These are phyloP conservation scores for Allodekkera sacchari DNA, from an alignment of 805 yeast genomes.

Conservation along the genomic window DNA sequence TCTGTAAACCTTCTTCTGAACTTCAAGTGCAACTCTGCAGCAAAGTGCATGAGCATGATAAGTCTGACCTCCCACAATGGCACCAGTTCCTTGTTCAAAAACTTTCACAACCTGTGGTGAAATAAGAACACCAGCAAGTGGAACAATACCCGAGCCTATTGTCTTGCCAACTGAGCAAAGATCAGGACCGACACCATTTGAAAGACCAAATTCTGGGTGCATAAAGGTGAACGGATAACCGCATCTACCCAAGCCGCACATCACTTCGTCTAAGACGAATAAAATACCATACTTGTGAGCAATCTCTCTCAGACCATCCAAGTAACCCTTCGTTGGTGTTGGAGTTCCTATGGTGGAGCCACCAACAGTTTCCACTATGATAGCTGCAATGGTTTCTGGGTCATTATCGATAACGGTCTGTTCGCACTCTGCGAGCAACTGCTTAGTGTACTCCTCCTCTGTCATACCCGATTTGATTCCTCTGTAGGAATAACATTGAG, in stretches of 20 bases:
- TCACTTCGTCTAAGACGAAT: slow-evolving; percentile 45
- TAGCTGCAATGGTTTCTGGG: slow-evolving; percentile 35
- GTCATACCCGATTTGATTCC: slow-evolving; percentile 22
- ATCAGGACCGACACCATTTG: slow-evolving; percentile 35
- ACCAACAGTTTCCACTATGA: slow-evolving; percentile 37
- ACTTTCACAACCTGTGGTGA: slow-evolving; percentile 31
- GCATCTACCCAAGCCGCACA: slow-evolving; percentile 50
- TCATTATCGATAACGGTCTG: slow-evolving; percentile 31
- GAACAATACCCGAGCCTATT: slow-evolving; percentile 41
- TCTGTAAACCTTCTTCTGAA: slow-evolving; percentile 32
- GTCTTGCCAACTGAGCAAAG: slow-evolving; percentile 41
- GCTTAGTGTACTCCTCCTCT: slow-evolving; percentile 28
- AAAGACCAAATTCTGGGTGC: slow-evolving; percentile 21
- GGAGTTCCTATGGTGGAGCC: slow-evolving; percentile 40
- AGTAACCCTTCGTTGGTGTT: slow-evolving; percentile 38
- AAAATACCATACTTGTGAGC: slow-evolving; percentile 45
- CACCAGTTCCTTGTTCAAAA: slow-evolving; percentile 30
- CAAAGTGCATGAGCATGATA: slow-evolving; percentile 40
- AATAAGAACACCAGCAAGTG: slow-evolving; percentile 38
- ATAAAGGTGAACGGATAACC: slow-evolving; percentile 37
- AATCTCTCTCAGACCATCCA: slow-evolving; percentile 35
- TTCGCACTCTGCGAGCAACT: slow-evolving; percentile 32
- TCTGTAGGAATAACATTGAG: slow-evolving; percentile 27
- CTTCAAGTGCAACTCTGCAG: slow-evolving; percentile 37
- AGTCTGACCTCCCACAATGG: slow-evolving; percentile 39